A percentile compares a stretch with the other conserved stretches of the same genome.
These are phyloP conservation scores for Apiospora phragmitis DNA, from an alignment of 2,329 filamentous ascomycete species.

Conservation along the genomic window DNA sequence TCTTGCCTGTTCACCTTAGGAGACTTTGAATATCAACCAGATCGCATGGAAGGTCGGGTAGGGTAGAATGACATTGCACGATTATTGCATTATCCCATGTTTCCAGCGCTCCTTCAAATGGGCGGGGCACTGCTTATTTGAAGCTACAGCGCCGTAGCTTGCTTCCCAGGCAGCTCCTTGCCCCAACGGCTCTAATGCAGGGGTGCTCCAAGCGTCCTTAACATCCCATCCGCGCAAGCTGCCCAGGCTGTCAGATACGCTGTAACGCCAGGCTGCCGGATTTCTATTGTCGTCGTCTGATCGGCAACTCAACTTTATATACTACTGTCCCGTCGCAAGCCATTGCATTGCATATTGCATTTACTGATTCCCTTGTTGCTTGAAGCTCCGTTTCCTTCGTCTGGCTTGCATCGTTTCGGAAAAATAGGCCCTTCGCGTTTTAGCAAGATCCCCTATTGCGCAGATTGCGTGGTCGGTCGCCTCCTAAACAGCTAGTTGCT, in stretches of 20 bases:
- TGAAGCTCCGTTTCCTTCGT: neutral
- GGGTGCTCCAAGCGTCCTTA: neutral
- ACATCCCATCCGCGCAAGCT: neutral
- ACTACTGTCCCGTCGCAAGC: too few relatives aligned
- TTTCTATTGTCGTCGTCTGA: neutral
- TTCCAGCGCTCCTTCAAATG: neutral
- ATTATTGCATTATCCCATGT: neutral
- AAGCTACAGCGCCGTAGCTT: neutral
- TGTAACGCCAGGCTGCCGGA: constrained; percentile 5
- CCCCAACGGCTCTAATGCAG: constrained; percentile 2
- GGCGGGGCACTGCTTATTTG: neutral
- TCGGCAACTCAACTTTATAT: neutral
- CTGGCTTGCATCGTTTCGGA: neutral
- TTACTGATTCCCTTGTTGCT: neutral
- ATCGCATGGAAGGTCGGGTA: neutral
- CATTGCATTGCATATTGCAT: neutral
- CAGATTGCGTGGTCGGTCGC: neutral
- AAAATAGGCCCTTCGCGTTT: neutral
- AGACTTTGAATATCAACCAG: neutral
- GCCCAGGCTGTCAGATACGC: neutral
- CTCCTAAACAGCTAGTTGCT: constrained; percentile 5
- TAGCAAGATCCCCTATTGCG: neutral
- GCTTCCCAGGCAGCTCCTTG: neutral
- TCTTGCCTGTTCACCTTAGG: constrained; percentile 4
- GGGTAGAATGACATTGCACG: neutral